Conservation (phyloP, 345 rosid species). For the Brassica carinata region DNA sequence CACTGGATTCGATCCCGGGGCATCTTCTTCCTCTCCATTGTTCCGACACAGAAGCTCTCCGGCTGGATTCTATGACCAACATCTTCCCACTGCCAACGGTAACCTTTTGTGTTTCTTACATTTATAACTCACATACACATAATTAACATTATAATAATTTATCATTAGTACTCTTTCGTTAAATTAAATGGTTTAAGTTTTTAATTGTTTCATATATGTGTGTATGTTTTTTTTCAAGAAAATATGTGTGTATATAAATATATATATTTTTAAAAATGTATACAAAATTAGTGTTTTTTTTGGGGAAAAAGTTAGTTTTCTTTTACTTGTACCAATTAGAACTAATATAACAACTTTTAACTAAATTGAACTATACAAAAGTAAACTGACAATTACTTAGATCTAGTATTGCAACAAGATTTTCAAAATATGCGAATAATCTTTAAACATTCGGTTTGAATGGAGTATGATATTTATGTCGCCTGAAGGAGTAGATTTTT, state of each 20-base stretch:
- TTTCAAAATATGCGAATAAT: neutral
- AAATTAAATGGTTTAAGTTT: neutral
- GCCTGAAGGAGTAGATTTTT: neutral
- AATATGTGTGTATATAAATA: no score
- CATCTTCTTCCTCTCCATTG: constrained; percentile 53
- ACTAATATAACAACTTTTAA: neutral
- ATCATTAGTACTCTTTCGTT: neutral
- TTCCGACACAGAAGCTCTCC: constrained; percentile 90
- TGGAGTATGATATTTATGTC: no score
- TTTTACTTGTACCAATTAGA: neutral
- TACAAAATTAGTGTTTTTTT: neutral
- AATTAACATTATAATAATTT: neutral
- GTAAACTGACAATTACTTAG: neutral
- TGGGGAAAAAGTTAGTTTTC: no score
- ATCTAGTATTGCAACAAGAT: neutral
- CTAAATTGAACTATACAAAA: neutral
- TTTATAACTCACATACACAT: neutral
- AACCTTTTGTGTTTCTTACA: constrained; percentile 11
- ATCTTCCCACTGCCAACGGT: constrained; percentile 40
- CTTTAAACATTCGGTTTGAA: neutral
- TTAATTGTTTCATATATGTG: neutral
- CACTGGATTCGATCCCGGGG: constrained; percentile 40
- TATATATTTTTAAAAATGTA: neutral
- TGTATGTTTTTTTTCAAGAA: neutral
- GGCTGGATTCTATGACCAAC: constrained; percentile 65